Conservation (phyloP, 306 rosid species). For the Begonia masoniana region DNA sequence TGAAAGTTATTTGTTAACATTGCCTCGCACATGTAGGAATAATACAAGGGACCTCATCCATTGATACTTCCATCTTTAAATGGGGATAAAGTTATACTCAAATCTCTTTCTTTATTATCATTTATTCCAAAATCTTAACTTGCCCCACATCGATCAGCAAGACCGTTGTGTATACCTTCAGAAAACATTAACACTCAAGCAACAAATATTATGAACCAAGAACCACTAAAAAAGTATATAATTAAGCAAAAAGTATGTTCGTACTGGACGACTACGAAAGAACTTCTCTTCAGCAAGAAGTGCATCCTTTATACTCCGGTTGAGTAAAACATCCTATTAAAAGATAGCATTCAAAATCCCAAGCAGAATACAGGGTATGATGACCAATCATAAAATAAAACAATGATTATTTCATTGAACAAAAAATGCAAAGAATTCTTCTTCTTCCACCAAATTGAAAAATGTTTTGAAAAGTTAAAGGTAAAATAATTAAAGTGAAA, state of each 20-base stretch:
- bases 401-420: slow-evolving; percentile 6
- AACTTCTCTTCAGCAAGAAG: slow-evolving; percentile 79
- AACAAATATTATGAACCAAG: no score
- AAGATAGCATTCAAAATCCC: background rate
- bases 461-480: background rate
- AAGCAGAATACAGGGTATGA: background rate
- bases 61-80: no score
- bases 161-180: slow-evolving; percentile 74
- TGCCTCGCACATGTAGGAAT: no score
- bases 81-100: no score
- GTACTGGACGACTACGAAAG: slow-evolving; percentile 91
- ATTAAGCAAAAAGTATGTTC: slow-evolving; percentile 16
- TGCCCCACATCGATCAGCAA: slow-evolving; percentile 85
- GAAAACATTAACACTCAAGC: background rate
- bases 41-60: no score
- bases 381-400: slow-evolving; percentile 5
- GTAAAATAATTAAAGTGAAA: slow-evolving; percentile 1
- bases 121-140: no score
- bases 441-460: no score
- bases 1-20: no score
- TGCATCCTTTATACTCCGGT: slow-evolving; percentile 94
- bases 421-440: no score
- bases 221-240: background rate
- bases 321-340: slow-evolving; percentile 64
- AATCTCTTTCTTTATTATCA: no score